Evolutionary conservation across 495 filamentous ascomycete species (phyloP), one percentile per base, ranked within the genome.

Genomic region (Zalerion maritima): DNA sequence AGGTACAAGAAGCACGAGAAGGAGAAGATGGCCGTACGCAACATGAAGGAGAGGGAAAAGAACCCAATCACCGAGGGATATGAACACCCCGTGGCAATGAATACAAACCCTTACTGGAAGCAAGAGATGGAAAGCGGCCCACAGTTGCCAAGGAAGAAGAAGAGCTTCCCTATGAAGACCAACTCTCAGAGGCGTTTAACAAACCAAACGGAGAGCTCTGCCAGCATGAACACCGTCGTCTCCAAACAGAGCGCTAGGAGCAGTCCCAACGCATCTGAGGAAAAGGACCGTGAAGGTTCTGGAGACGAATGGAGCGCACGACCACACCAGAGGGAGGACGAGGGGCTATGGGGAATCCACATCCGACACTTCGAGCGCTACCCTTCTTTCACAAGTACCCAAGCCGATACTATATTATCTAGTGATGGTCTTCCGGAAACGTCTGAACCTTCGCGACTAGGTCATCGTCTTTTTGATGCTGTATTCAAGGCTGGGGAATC

Each of bases 91-190:
- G 71, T 73, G 15, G 75, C 85, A 4, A 85, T 79, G 48, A 71
- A 69, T 28, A 89, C 81, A 17, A 94, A 94, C 42, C 72, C 72
- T 25, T 81, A 79, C 51, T 94, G 85, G 85, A 52, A 54, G 5
- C 81, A 87, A 38, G 85, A 94, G 53, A 84, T 92, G 29, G 55
- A 57, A 24, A 55, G 84, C 50, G 85, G 85, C 0, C 85, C 85
- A 4, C 72, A 72, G 1, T 67, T 81, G 20, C 68, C 75, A 17
- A 70, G 71, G 43, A 69, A 75, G 38, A 64, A 68, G 29, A 65
- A 57, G 24, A 60, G 61, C 15, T 40, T 41, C 14, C 11, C 32
- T 11, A 60, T 56, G 36, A 65, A 65, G 42, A 62, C 46, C 21
- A 48, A 49, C 18, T 67, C 60, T 21, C 57, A 64, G 35, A 46